Evolutionary conservation across 805 yeast genomes (phyloP).

Genomic region (Saturnispora serradocipensis): DNA sequence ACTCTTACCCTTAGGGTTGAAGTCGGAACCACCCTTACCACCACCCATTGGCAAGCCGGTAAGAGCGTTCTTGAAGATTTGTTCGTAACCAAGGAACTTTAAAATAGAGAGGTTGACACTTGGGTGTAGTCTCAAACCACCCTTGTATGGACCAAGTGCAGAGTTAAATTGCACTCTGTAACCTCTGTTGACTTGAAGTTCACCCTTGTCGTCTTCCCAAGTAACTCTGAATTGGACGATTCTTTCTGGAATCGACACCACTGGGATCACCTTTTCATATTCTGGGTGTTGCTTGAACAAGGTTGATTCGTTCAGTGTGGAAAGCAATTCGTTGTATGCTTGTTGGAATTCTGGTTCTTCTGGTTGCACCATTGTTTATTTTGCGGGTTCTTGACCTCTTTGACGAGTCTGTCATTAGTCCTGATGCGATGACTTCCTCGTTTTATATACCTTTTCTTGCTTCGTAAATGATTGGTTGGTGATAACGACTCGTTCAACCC

Average conservation of each 20-base stretch:
- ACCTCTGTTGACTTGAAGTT: conserved; percentile 89
- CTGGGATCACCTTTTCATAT: conserved; percentile 79
- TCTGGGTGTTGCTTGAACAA: conserved; percentile 83
- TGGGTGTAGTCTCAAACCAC: conserved; percentile 98
- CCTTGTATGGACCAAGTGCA: conserved; percentile 98
- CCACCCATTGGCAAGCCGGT: conserved; percentile 98
- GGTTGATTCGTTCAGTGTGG: conserved; percentile 86
- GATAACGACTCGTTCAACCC: background rate
- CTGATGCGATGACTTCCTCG: background rate
- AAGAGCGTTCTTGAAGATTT: conserved; percentile 94
- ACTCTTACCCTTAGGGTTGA: conserved; percentile 92
- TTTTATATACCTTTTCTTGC: background rate
- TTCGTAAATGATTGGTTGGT: background rate
- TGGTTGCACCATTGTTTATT: conserved; percentile 57
- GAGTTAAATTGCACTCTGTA: conserved; percentile 98
- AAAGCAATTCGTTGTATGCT: conserved; percentile 89
- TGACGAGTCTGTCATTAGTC: background rate
- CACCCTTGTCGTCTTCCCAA: conserved; percentile 96
- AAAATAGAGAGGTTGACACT: conserved; percentile 90
- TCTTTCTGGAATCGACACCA: conserved; percentile 92
- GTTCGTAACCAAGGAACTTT: conserved; percentile 96
- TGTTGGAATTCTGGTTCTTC: conserved; percentile 98
- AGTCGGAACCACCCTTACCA: conserved; percentile 99
- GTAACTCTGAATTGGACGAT: conserved; percentile 92
- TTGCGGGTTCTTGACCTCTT: background rate